Evolutionary conservation across 2,329 filamentous ascomycete species (phyloP).

Genomic region (Colletotrichum lini): DNA sequence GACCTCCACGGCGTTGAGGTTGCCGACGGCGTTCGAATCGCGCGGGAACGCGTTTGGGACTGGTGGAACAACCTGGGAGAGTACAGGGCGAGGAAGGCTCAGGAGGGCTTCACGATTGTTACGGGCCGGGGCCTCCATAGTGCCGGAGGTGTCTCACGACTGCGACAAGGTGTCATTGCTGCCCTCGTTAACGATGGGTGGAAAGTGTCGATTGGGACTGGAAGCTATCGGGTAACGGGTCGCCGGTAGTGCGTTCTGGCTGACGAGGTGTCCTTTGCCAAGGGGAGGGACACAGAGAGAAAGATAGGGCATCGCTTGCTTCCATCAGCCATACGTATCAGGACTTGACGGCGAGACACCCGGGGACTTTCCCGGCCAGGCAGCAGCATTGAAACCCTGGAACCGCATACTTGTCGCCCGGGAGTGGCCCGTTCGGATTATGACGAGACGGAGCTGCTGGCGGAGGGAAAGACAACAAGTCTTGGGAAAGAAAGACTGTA

Average conservation of each 20-base stretch:
- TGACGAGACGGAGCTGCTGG: neutral
- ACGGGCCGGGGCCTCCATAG: slow-evolving; percentile 88
- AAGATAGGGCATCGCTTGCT: neutral
- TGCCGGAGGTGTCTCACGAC: slow-evolving; percentile 78
- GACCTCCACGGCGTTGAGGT: slow-evolving; percentile 91
- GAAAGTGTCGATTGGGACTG: slow-evolving; percentile 81
- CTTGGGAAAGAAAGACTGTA: neutral
- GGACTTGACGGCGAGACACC: neutral
- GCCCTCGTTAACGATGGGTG: slow-evolving; percentile 85
- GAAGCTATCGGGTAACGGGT: slow-evolving; percentile 79
- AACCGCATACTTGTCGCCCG: slow-evolving; percentile 14
- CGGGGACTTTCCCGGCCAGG: slow-evolving; percentile 14
- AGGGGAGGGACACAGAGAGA: too few relatives aligned
- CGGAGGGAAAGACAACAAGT: neutral
- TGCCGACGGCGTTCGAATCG: slow-evolving; percentile 84
- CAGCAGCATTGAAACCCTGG: slow-evolving; percentile 25
- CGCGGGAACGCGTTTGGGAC: slow-evolving; percentile 72
- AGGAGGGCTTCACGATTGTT: slow-evolving; percentile 78
- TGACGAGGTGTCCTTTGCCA: neutral
- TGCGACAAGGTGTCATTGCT: slow-evolving; percentile 85
- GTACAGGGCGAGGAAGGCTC: slow-evolving; percentile 64
- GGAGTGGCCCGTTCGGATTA: neutral
- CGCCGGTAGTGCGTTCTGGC: slow-evolving; percentile 50
- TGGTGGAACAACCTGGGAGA: slow-evolving; percentile 88
- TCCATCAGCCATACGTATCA: slow-evolving; percentile 9